phyloP scores from a whole-genome alignment of 2,329 filamentous ascomycete species.

The Huntiella bhutanensis region DNA sequence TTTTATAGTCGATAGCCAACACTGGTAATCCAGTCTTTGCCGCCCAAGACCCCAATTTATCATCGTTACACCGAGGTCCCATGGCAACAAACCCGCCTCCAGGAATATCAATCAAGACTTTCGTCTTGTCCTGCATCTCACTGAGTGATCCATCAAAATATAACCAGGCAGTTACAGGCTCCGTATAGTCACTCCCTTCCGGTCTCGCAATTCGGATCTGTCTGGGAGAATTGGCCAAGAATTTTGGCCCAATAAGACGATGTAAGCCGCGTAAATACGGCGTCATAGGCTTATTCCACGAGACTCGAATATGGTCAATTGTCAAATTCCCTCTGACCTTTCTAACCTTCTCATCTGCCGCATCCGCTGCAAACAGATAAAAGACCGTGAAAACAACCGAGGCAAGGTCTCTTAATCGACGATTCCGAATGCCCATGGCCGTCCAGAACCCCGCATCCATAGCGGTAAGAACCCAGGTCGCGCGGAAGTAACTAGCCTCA shows the following conservation, averaged over 20 bases:
- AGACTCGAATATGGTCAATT: constrained; percentile 75
- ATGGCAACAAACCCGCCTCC: constrained; percentile 94
- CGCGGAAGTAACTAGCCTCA: constrained; percentile 77
- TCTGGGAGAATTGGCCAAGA: constrained; percentile 65
- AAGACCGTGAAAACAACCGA: constrained; percentile 74
- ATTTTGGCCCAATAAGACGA: constrained; percentile 52
- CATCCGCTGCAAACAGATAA: constrained; percentile 81
- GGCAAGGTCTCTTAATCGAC: constrained; percentile 64
- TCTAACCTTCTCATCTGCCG: constrained; percentile 89
- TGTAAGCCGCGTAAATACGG: constrained; percentile 65
- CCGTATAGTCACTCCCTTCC: constrained; percentile 58
- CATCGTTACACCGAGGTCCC: constrained; percentile 85
- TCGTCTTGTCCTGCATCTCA: constrained; percentile 55
- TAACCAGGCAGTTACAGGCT: constrained; percentile 71
- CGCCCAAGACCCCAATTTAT: constrained; percentile 85
- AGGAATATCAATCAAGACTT: constrained; percentile 72
- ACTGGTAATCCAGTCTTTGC: constrained; percentile 75
- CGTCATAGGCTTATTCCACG: constrained; percentile 88
- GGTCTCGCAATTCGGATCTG: constrained; percentile 73
- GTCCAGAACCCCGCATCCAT: constrained; percentile 97
- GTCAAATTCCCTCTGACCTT: constrained; percentile 76
- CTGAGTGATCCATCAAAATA: constrained; percentile 82
- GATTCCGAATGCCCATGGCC: constrained; percentile 71
- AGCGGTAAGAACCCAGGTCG: constrained; percentile 90
- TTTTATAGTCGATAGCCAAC: constrained; percentile 68